Evolutionary conservation across 495 filamentous ascomycete genomes (phyloP).

Genomic region (Neurospora sp.): DNA sequence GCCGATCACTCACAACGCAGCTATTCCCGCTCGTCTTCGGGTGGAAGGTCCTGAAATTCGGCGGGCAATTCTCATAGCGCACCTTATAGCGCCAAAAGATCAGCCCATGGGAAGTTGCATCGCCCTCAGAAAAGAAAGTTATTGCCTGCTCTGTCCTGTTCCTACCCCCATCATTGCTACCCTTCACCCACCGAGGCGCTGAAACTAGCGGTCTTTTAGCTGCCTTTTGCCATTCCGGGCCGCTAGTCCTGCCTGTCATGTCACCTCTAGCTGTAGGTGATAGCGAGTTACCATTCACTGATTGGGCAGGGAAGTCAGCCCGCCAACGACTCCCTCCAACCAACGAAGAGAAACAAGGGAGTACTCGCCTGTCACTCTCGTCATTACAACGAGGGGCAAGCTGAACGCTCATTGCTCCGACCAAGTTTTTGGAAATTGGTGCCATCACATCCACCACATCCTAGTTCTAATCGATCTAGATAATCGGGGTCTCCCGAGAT

Average conservation of each 20-base stretch:
- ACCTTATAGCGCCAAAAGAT: neutral
- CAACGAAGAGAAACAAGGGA: neutral
- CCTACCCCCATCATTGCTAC: neutral
- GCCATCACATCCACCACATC: neutral
- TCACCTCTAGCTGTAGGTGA: neutral
- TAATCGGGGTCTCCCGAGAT: constrained; percentile 7
- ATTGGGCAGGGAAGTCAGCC: neutral
- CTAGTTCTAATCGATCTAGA: constrained; percentile 6
- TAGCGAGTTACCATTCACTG: neutral
- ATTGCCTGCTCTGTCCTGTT: neutral
- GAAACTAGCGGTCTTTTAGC: neutral
- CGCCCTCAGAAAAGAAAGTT: neutral
- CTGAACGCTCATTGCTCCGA: constrained; percentile 15
- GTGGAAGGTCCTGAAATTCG: neutral
- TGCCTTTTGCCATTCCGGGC: neutral
- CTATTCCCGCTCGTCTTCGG: neutral
- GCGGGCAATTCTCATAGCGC: neutral
- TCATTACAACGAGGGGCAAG: neutral
- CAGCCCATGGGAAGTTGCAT: neutral
- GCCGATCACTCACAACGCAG: neutral
- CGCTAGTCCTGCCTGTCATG: neutral
- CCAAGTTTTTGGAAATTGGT: constrained; percentile 12
- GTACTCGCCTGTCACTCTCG: neutral
- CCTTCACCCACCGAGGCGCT: neutral
- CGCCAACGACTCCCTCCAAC: neutral